Evolutionary conservation across 805 yeast genomes (phyloP), one percentile per base, ranked within the genome.

Genomic region (Metschnikowia santaceciliae): DNA sequence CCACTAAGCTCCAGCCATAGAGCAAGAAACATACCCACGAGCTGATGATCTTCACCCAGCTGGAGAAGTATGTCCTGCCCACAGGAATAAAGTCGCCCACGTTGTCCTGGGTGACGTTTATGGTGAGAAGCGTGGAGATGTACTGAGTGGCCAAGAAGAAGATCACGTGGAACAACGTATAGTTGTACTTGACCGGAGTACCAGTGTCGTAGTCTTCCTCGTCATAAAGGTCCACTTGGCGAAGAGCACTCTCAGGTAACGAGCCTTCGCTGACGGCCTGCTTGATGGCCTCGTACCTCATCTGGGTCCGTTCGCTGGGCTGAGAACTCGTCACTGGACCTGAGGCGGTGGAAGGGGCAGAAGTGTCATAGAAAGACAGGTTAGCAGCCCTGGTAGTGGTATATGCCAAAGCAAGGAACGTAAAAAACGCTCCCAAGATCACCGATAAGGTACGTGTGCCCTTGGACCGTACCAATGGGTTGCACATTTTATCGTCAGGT

Each of bases 251-350:
- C 58, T 86, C 96, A 0, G 99, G 99, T 51, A 94, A 75, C 3
- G 96, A 83, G 0, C 99, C 99, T 61, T 88, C 95, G 50, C 88
- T 91, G n/a, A 94, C 96, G 0, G 99, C 99, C 62, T 90, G 94
- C 57, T 85, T 80, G 37, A 94, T 80, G 1, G 97, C 97, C 62
- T 88, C 90, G 54, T 84, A 77, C 55, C 99, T 77, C 85, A 90
- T 80, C 56, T 86, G 90, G 54, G 79, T 80, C 56, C 91, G 64
- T 8, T 81, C 76, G 15, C 56, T 54, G 4, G 71, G 69, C 57
- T 53, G 71, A 63, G 45, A 4, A 26, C 11, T 71, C 67, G n/a
- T 80, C 76, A 53, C 74, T 78, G 58, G 75, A 3, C 69, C 65
- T 22, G 73, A 71, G 58, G 23, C 76, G 68, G 51, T 64, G 67